A percentile compares a stretch with the other conserved stretches of the same genome.
phyloP scores from a whole-genome alignment of 495 filamentous ascomycete genomes.

The Podospora conica region DNA sequence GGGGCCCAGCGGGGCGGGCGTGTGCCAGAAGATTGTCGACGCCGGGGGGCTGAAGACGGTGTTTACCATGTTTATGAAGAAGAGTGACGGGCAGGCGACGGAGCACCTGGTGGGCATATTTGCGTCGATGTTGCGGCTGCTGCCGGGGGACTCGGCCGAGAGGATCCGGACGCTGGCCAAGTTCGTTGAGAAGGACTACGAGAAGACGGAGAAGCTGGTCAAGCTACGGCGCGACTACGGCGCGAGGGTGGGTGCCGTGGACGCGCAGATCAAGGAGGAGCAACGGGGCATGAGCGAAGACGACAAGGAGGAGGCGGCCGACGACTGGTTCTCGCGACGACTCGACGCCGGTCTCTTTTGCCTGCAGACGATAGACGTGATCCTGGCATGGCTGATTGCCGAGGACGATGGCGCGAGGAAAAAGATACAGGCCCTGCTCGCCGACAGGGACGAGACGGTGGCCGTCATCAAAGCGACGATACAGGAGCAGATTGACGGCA shows the following conservation, averaged over 20 bases:
- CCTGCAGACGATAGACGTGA: constrained; percentile 79
- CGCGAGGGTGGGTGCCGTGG: constrained; percentile 55
- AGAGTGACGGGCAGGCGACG: constrained; percentile 60
- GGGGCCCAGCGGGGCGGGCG: constrained; percentile 45
- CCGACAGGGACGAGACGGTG: constrained; percentile 61
- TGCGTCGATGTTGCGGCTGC: constrained; percentile 68
- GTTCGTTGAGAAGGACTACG: constrained; percentile 91
- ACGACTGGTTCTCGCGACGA: constrained; percentile 74
- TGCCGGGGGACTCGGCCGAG: constrained; percentile 72
- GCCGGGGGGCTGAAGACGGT: constrained; percentile 77
- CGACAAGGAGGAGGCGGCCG: constrained; percentile 50
- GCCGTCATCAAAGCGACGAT: constrained; percentile 60
- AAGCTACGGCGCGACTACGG: constrained; percentile 67
- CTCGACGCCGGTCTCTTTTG: constrained; percentile 83
- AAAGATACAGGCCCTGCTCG: constrained; percentile 57
- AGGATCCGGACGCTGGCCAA: constrained; percentile 85
- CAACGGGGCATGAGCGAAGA: constrained; percentile 45
- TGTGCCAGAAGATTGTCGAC: constrained; percentile 73
- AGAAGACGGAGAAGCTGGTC: constrained; percentile 67
- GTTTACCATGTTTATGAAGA: constrained; percentile 89
- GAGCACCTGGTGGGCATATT: constrained; percentile 92
- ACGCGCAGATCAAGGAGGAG: constrained; percentile 60
- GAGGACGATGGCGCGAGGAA: constrained; percentile 77
- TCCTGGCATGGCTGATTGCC: constrained; percentile 86
- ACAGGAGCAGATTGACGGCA: constrained; percentile 58